These are phyloP conservation scores for Ascosphaera aggregata DNA, from an alignment of 2,329 filamentous ascomycete genomes.

Conservation along the genomic window DNA sequence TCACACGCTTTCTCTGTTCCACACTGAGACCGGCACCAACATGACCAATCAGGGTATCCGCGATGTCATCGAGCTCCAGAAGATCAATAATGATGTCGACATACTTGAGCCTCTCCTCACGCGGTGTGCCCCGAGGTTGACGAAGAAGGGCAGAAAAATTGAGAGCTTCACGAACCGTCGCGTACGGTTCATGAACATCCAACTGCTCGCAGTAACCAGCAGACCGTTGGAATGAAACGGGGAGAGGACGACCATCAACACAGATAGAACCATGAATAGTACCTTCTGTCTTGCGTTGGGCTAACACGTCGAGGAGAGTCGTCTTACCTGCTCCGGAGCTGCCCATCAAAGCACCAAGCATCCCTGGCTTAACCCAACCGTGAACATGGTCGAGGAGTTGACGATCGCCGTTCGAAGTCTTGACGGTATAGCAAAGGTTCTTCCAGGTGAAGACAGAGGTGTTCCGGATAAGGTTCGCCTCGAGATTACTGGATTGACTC, in stretches of 20 bases:
- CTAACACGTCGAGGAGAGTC: slow-evolving; percentile 66
- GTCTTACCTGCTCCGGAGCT: slow-evolving; percentile 89
- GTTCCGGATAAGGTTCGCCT: slow-evolving; percentile 2
- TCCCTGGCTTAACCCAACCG: slow-evolving; percentile 86
- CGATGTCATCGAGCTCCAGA: slow-evolving; percentile 73
- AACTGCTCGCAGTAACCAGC: slow-evolving; percentile 64
- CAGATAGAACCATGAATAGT: slow-evolving; percentile 72
- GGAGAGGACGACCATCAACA: slow-evolving; percentile 51
- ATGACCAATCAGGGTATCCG: slow-evolving; percentile 75
- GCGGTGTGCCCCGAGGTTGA: slow-evolving; percentile 51
- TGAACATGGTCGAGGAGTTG: slow-evolving; percentile 68
- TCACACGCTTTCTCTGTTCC: slow-evolving; percentile 51
- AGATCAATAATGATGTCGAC: slow-evolving; percentile 81
- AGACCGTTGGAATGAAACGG: slow-evolving; percentile 58
- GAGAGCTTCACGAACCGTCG: slow-evolving; percentile 71
- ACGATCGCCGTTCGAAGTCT: slow-evolving; percentile 52
- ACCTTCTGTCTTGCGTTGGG: slow-evolving; percentile 69
- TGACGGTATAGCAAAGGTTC: slow-evolving; percentile 60
- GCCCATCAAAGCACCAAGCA: slow-evolving; percentile 71
- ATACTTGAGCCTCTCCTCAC: slow-evolving; percentile 59
- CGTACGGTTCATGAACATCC: slow-evolving; percentile 65
- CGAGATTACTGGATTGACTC: neutral
- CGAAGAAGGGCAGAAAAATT: slow-evolving; percentile 68
- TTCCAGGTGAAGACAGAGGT: slow-evolving; percentile 63
- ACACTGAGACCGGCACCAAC: slow-evolving; percentile 49